Base-by-base conservation (phyloP, 495 filamentous ascomycete species). In the Penicillium subrubescens region DNA sequence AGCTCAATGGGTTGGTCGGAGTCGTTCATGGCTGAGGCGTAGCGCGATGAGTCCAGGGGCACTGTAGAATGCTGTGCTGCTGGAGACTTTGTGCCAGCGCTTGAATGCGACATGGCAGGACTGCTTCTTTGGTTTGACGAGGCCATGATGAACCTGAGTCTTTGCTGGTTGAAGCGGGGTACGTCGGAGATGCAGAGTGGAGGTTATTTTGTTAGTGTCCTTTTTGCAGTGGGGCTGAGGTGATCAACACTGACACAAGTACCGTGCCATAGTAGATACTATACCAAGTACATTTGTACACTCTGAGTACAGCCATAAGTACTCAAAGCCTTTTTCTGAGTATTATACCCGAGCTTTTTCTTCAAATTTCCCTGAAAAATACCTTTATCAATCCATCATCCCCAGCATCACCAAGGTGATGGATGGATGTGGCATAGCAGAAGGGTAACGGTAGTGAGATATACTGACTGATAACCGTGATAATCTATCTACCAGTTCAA, bases 1-100 rank as follows among this genome's bases (percentile, higher is more conserved):
- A 58, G 37, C 35, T 58, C 35, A 37, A 58, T 44, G 29, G 56
- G 56, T 14, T 58, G 56, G 56, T 58, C 27, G n/a, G 56, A 15
- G 25, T 44, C 56, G 19, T 31, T 21, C 17, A 21, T 15, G 21
- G 21, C 37, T 1, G 39, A 41, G 21, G 39, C 14, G 56, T 31
- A 43, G 56, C 39, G 56, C 23, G 56, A 27, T 17, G 29, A 44
- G 21, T 43, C 39, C 7, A 44, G 29, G 21, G 56, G 39, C 6
- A 35, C 4, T 2, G 56, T 44, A 2, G 56, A 58, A 44, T n/a
- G 31, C 5, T 33, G 25, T 27, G 29, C 21, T 3, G 21, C 23
- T 8, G 56, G 37, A 5, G 56, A 44, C 29, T 41, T 58, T 25
- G 56, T 25, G 14, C 56, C 56, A 44, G 34, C 17, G 56, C 56